Base-by-base conservation (phyloP, 2,329 filamentous ascomycete genomes). In the Fusarium solani-melongenae region DNA sequence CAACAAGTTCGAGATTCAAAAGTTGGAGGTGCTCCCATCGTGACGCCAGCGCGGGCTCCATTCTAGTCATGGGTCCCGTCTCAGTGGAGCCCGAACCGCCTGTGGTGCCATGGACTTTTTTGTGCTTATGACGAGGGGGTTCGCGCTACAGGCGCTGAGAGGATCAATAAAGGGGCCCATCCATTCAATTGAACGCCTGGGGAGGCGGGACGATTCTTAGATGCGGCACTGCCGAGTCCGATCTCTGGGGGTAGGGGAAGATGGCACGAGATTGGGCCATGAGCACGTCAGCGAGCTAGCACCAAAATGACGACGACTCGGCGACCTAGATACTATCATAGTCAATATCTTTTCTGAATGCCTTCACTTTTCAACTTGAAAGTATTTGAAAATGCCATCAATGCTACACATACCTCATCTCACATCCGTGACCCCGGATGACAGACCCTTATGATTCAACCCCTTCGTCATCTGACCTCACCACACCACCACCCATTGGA, bases 191-290 rank as follows among this genome's bases (percentile, higher is more conserved):
- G 36, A 17, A 34, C 53, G 53, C 53, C 53, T 57, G 33, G 53
- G 27, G 53, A 38, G 53, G 33, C 53, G 41, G 59, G 41, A 41
- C 46, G 46, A 51, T 51, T 44, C 46, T 12, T 27, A 64, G 55
- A 39, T 44, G 63, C 20, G 17, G 27, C 39, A 60, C 57, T 46
- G 57, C 57, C 57, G 57, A 60, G 27, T 39, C 58, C 58, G 39
- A 61, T 61, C 58, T 61, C 39, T 38, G 14, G 56, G 62, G 41
- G 22, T 17, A 17, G n/a, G 15, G 8, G 65, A 58, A 33, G 57
- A 69, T 71, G 56, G 59, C 66, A 71, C 63, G 33, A 76, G 38
- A 59, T 58, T 29, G 58, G 49, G 17, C 17, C 14, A 33, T 27
- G 22, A 68, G 67, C 64, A 64, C 58, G 55, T 64, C 46, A 60